phyloP scores from a whole-genome alignment of 257 asterid genomes.

The Rhazya stricta region DNA sequence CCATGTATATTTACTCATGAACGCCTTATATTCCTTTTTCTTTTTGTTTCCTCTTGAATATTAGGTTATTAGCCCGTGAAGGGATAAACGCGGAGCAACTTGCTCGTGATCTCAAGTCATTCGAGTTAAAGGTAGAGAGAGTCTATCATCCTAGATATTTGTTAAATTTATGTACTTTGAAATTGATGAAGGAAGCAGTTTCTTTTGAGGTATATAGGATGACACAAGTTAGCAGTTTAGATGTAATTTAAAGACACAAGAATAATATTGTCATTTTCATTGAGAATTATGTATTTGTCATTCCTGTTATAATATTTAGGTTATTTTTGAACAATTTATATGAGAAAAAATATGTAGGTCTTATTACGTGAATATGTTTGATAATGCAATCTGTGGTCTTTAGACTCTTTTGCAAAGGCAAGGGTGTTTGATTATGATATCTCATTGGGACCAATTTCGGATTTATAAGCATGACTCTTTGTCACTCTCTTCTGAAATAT shows the following conservation, averaged over 20 bases:
- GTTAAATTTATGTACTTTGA: too few species aligned
- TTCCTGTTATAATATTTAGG: not conserved
- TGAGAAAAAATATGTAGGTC: not conserved
- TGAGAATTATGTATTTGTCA: not conserved
- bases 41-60: conserved; percentile 2
- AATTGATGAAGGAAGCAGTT: not conserved
- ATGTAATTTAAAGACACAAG: not conserved
- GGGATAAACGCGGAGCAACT: conserved; percentile 97
- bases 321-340: too few species aligned
- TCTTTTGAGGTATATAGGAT: not conserved
- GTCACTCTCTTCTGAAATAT: too few species aligned
- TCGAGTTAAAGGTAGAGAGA: conserved; percentile 73
- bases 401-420: not conserved
- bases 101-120: conserved; percentile 97
- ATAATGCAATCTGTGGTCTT: not conserved
- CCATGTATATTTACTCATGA: not conserved
- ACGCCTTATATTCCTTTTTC: not conserved
- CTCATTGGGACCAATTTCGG: not conserved
- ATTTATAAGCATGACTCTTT: too few species aligned
- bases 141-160: not conserved
- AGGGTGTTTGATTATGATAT: not conserved
- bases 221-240: not conserved
- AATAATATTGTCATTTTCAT: not conserved
- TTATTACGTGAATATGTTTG: not conserved
- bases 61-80: conserved; percentile 87